Evolutionary conservation across 2,329 filamentous ascomycete species (phyloP).

Genomic region (Pseudocercospora fijiensis): DNA sequence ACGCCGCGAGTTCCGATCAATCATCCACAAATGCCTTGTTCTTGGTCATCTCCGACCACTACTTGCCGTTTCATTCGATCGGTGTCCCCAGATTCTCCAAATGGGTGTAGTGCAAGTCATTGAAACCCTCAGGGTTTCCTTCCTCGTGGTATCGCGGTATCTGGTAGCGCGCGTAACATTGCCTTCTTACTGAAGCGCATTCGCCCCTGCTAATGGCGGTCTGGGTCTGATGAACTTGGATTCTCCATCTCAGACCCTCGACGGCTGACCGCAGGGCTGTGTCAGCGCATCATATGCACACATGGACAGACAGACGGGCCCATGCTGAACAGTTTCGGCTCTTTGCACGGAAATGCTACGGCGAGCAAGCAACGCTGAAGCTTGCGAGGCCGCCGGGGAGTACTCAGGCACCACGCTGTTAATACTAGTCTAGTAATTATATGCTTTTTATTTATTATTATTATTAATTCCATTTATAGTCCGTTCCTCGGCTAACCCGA

Average conservation of each 20-base stretch:
- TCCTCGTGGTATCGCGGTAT: neutral
- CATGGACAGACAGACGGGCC: neutral
- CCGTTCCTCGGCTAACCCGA: too few relatives aligned
- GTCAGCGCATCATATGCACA: neutral
- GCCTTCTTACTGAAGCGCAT: neutral
- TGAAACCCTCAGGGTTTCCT: neutral
- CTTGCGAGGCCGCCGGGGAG: neutral
- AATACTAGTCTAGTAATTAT: neutral
- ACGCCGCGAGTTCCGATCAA: neutral
- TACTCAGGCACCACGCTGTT: neutral
- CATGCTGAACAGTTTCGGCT: neutral
- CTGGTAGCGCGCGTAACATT: neutral
- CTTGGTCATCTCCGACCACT: constrained; percentile 7
- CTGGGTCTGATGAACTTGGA: neutral
- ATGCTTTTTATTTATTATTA: neutral
- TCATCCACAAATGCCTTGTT: neutral
- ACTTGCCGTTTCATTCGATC: constrained; percentile 1
- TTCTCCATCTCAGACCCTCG: neutral
- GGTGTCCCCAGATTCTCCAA: neutral
- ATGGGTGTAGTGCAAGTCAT: constrained; percentile 3
- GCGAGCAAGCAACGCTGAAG: neutral
- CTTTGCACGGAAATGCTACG: neutral
- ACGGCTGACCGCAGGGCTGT: neutral
- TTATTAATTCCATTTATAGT: too few relatives aligned
- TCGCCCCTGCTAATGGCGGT: neutral